Evolutionary conservation across 495 filamentous ascomycete species (phyloP), one percentile per base, ranked within the genome.

Genomic region (Lophiotrema nucula): DNA sequence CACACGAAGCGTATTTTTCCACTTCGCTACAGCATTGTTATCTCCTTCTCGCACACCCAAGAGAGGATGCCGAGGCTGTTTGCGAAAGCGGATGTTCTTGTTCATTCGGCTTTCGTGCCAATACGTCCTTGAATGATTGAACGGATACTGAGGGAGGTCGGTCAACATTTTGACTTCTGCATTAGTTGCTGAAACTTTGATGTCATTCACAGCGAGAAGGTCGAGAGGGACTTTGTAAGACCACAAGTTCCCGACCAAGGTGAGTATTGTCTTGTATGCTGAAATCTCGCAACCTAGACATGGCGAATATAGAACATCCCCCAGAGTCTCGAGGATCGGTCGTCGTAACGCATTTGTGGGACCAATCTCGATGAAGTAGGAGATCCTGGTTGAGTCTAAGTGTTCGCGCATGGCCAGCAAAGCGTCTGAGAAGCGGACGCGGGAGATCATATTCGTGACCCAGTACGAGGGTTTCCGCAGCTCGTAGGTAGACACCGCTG

Each of bases 321-420:
- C 8, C 31, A 35, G 31, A 8, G 31, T 35, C 8, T 35, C 31
- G 8, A n/a, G 8, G n/a, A 35, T n/a, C 8, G 31, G 31, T n/a
- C 31, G 8, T 8, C 31, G 31, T 0, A 90, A 72, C 0, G 85
- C 82, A 8, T 76, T 70, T 54, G 88, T 85, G n/a, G 87, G 84
- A 0, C 87, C 86, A 6, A 84, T 66, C 58, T 84, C 81, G n/a
- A n/a, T n/a, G n/a, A n/a, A n/a, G n/a, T n/a, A n/a, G n/a, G n/a
- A n/a, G n/a, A n/a, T n/a, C n/a, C n/a, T n/a, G n/a, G n/a, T n/a
- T n/a, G n/a, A n/a, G n/a, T n/a, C n/a, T n/a, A n/a, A n/a, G n/a
- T n/a, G n/a, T n/a, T n/a, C n/a, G n/a, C n/a, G n/a, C n/a, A n/a
- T n/a, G n/a, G n/a, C n/a, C n/a, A n/a, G n/a, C n/a, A n/a, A n/a